A percentile compares a stretch with the other conserved stretches of the same genome.
phyloP scores from a whole-genome alignment of 2,329 filamentous ascomycete genomes.

The Fusarium stilboides region DNA sequence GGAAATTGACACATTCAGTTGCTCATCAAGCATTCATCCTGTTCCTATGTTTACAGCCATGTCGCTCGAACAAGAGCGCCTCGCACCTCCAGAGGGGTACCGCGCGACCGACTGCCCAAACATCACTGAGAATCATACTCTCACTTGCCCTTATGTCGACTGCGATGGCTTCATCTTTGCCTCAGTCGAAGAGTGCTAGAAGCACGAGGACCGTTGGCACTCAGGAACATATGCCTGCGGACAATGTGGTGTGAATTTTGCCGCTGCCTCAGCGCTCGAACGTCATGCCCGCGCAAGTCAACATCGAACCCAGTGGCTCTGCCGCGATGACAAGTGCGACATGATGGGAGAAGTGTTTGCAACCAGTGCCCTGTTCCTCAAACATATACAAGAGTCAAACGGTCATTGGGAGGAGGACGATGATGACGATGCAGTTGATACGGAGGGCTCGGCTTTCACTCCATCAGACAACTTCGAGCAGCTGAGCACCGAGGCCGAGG shows the following conservation, averaged over 20 bases:
- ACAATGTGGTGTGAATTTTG: conserved; percentile 43
- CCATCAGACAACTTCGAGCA: neutral
- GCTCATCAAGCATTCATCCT: neutral
- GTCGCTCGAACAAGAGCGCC: neutral
- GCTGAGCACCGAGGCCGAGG: neutral
- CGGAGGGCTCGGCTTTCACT: neutral
- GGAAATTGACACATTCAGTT: neutral
- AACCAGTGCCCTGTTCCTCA: conserved; percentile 13
- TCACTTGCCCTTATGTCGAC: conserved; percentile 44
- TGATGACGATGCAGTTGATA: neutral
- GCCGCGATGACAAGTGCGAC: conserved; percentile 16
- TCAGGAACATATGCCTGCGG: conserved; percentile 40
- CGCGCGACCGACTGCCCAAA: conserved; percentile 28
- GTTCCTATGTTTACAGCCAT: neutral
- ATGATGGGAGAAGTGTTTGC: conserved; percentile 4
- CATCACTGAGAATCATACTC: conserved; percentile 20
- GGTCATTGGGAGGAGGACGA: conserved; percentile 5
- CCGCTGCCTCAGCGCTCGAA: conserved; percentile 39
- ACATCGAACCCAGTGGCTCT: conserved; percentile 32
- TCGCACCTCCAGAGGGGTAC: conserved; percentile 31
- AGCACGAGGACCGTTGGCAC: conserved; percentile 49
- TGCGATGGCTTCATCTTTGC: conserved; percentile 49
- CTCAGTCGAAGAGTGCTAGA: conserved; percentile 39
- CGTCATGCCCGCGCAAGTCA: conserved; percentile 35
- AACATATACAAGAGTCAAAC: conserved; percentile 11